Evolutionary conservation across 495 filamentous ascomycete species (phyloP), one percentile per base, ranked within the genome.

Genomic region (Aspergillus carlsbadensis): DNA sequence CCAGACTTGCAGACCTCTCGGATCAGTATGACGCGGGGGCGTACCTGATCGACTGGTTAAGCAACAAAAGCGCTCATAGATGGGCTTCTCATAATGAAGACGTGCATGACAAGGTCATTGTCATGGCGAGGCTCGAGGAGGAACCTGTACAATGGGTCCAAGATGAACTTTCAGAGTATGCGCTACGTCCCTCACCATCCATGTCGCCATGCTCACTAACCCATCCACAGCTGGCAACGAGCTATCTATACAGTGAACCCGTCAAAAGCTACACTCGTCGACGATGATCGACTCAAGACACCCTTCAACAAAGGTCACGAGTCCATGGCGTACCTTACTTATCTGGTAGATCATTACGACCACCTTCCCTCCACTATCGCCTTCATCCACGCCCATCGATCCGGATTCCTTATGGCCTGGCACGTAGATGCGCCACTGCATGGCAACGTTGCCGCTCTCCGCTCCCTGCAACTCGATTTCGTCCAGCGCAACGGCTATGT

Each of bases 281-380:
- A 81, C 71, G 49, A 53, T 13, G 18, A 60, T 5, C 47, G 54
- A 14, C 70, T 75, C 57, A 78, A 64, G 50, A 78, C 68, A 0
- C 62, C 66, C 11, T n/a, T 62, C 10, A 89, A 89, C 62, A 91
- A 91, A 70, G 88, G 88, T 41, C 83, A 90, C 59, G 88, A 92
- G 67, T 85, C 84, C 10, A 85, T 90, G 79, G 79, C 84, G 26
- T 92, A 92, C 67, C 74, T 89, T 13, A 85, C 80, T 44, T 90
- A 88, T 65, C 76, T 92, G 55, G 83, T 88, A 59, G 84, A 90
- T 62, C 71, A 85, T 70, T 92, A 90, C 72, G 67, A 89, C 60
- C 53, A 69, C 14, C 77, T 91, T 20, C 84, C 87, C 8, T 85
- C 89, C 46, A 78, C 87, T 60, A 72, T 82, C 52, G 79, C 85